Base-by-base conservation (phyloP, 495 filamentous ascomycete genomes). In the Penicillium taxi region DNA sequence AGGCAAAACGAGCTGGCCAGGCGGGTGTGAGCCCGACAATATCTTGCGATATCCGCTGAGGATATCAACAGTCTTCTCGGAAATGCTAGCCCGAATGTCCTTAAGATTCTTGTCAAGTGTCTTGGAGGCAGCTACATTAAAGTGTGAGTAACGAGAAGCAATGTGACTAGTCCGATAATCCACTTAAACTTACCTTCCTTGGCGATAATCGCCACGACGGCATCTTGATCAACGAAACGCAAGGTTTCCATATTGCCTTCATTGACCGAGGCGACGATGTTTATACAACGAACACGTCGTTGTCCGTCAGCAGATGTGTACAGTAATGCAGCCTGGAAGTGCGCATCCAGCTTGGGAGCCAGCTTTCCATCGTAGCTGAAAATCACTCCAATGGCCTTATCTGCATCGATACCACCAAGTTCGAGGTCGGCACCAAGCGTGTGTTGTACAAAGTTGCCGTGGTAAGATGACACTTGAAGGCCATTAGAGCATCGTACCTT, bases 401-500 rank as follows among this genome's bases (percentile, higher is more conserved):
- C 91, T 20, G 86, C 81, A 56, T 96, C 93, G 42, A 96, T 77
- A 28, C 82, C 74, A 9, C 90, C 93, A 48, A 99, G 84, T 56
- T 99, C 91, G 14, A 99, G 77, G 60, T 99, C 91, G 9, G 91
- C 89, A 5, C 86, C 86, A 44, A 94, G 90, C 4, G 84, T 85
- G 63, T 94, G 86, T 48, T 99, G 91, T 31, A 87, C 72, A 49
- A 96, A 96, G 64, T 96, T 96, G 39, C 91, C 91, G 47, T 93
- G 85, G 54, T 96, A 99, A 19, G 78, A 77, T 13, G 86, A 81
- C 11, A 99, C 85, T 61, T 99, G 91, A 19, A 99, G 74, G 11
- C 91, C 91, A 53, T 93, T 96, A 6, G 87, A 94, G 63, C 91
- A 99, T 28, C 91, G 82, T 35, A 96, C 91, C 69, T 99, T 99